These are phyloP conservation scores for Plicaturopsis crispa DNA, from an alignment of 768 basidiomycete species.

Conservation along the genomic window DNA sequence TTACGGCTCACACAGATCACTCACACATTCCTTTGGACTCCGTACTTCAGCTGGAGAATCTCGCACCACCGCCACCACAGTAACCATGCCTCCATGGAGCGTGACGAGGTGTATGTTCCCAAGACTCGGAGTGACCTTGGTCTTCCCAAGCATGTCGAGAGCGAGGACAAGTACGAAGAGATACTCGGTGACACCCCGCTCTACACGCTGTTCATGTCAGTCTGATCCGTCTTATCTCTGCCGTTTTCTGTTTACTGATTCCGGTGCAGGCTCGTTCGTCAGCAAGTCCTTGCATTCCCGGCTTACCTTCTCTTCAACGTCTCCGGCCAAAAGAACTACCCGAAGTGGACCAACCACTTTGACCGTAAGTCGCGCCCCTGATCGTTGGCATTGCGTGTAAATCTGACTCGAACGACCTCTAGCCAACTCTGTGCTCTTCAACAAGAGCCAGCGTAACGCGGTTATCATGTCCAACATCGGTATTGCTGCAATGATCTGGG, in stretches of 20 bases:
- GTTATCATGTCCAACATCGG: constrained; percentile 54
- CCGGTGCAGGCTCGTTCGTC: constrained; percentile 45
- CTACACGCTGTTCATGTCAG: constrained; percentile 48
- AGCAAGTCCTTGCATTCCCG: constrained; percentile 53
- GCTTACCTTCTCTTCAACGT: constrained; percentile 58
- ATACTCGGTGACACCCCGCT: constrained; percentile 53
- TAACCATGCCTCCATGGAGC: constrained; percentile 25
- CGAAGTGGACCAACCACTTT: constrained; percentile 62
- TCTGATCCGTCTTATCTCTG: no score
- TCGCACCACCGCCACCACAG: constrained; percentile 47
- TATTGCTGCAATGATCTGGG: constrained; percentile 39
- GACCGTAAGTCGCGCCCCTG: constrained; percentile 35
- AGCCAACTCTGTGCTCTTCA: constrained; percentile 55
- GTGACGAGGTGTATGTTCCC: constrained; percentile 54
- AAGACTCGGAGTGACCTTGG: constrained; percentile 50
- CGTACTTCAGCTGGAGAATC: constrained; percentile 49
- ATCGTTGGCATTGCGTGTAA: neutral
- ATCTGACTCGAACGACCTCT: neutral
- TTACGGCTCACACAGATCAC: constrained; percentile 21
- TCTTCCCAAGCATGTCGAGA: constrained; percentile 29
- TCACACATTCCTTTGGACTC: constrained; percentile 43
- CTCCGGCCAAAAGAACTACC: constrained; percentile 52
- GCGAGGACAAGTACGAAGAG: constrained; percentile 43
- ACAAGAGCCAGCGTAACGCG: constrained; percentile 37
- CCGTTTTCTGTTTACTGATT: no score